Conservation (phyloP, 1,284 basidiomycete genomes). For the Tausonia pullulans region DNA sequence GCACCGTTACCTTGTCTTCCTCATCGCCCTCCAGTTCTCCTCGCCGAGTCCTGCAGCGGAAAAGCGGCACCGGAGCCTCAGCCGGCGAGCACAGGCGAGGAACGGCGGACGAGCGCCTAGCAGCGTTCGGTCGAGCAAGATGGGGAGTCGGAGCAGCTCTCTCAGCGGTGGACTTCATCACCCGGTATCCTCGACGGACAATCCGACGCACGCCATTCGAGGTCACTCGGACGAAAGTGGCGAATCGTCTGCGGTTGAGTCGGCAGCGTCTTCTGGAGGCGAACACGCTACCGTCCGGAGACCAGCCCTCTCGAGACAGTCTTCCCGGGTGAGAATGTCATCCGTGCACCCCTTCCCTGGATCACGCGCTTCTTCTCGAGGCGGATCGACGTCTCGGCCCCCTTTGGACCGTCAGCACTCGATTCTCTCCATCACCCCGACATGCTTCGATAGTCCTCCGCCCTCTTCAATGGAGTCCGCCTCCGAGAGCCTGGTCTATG, state of each 20-base stretch:
- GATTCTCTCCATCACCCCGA: neutral
- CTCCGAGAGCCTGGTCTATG: neutral
- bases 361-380: neutral
- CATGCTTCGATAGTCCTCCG: neutral
- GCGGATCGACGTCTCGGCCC: neutral
- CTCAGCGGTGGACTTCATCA: neutral
- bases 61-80: constrained; percentile 5
- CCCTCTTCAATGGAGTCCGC: too few species aligned
- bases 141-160: neutral
- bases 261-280: neutral
- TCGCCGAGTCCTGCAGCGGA: neutral
- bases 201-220: neutral
- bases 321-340: neutral
- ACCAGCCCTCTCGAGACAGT: neutral
- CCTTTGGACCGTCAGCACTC: neutral
- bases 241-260: neutral
- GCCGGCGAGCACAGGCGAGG: constrained; percentile 1
- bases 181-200: neutral
- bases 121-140: neutral
- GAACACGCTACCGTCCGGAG: neutral
- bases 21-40: constrained; percentile 15
- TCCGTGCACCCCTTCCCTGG: neutral
- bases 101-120: neutral
- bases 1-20: constrained; percentile 7
- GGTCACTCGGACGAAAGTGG: neutral